Percentiles rank a stretch among this genome's conserved stretches.
phyloP scores from a whole-genome alignment of 208 protist species.

The Crithidia acanthocephali region DNA sequence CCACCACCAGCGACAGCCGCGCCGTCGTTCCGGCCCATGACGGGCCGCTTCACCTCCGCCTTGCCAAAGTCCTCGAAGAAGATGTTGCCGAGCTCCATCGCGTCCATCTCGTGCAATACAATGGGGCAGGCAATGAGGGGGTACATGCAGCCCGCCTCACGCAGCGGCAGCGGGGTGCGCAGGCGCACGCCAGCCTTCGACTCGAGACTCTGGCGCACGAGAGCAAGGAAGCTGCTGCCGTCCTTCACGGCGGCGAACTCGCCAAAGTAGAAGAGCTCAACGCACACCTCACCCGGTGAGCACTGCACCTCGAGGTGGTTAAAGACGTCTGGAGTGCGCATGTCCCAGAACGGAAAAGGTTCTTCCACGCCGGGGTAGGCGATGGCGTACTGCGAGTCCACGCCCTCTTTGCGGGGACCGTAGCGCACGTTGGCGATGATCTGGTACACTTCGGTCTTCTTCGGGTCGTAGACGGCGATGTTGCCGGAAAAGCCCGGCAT shows the following conservation, averaged over 20 bases:
- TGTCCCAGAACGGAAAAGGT: conserved; percentile 78
- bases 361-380: conserved; percentile 57
- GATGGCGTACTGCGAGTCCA: conserved; percentile 59
- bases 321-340: conserved; percentile 53
- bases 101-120: conserved; percentile 71
- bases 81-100: conserved; percentile 60
- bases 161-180: conserved; percentile 53
- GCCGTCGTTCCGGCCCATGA: conserved; percentile 11
- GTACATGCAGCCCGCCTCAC: conserved; percentile 87
- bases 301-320: conserved; percentile 33
- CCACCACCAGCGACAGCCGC: conserved; percentile 24
- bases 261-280: conserved; percentile 87
- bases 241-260: conserved; percentile 65
- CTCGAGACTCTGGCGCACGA: conserved; percentile 53
- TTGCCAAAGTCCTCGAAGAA: conserved; percentile 86
- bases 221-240: conserved; percentile 39
- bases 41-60: background rate
- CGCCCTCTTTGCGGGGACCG: conserved; percentile 58
- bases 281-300: conserved; percentile 59
- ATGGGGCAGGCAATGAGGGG: conserved; percentile 68
- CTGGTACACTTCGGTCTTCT: conserved; percentile 51
- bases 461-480: conserved; percentile 46
- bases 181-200: conserved; percentile 54
- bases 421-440: conserved; percentile 57
- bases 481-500: conserved; percentile 45